A percentile compares a stretch with the other conserved stretches of the same genome.
Evolutionary conservation across 345 rosid genomes (phyloP).

Genomic region (Hevea brasiliensis): DNA sequence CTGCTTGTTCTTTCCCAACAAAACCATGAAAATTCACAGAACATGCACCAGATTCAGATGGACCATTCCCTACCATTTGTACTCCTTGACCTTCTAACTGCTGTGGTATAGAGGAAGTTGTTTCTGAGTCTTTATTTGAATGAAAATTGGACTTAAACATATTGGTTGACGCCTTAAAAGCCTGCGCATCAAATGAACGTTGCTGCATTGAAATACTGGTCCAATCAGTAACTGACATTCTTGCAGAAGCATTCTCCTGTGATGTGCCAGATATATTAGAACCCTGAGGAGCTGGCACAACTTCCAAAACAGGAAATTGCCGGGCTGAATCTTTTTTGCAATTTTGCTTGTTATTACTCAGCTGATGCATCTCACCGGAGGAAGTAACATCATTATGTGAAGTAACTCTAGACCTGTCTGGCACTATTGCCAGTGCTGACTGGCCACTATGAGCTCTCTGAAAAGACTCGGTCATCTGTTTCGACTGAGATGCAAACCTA

Average conservation of each 20-base stretch:
- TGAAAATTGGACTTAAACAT: conserved; percentile 36
- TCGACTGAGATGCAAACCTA: conserved; percentile 39
- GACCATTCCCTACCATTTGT: conserved; percentile 37
- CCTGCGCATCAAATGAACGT: conserved; percentile 40
- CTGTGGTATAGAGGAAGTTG: conserved; percentile 33
- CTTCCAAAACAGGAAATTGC: conserved; percentile 51
- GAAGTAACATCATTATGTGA: conserved; percentile 31
- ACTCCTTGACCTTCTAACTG: conserved; percentile 38
- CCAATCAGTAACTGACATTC: conserved; percentile 39
- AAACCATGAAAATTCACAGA: conserved; percentile 36
- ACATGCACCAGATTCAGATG: conserved; percentile 35
- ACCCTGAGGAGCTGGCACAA: conserved; percentile 42
- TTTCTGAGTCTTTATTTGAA: conserved; percentile 41
- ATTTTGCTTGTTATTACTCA: conserved; percentile 32
- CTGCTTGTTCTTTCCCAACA: conserved; percentile 40
- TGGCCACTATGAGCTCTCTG: conserved; percentile 49
- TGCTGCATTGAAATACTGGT: conserved; percentile 43
- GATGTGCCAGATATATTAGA: conserved; percentile 36
- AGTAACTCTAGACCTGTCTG: conserved; percentile 22
- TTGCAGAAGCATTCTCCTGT: conserved; percentile 42
- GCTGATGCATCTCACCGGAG: conserved; percentile 39
- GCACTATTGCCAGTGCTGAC: conserved; percentile 21
- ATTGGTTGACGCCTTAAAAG: conserved; percentile 34
- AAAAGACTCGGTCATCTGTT: conserved; percentile 39
- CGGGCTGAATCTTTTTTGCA: conserved; percentile 36